phyloP scores from a whole-genome alignment of 1,284 basidiomycete genomes.

The Tremellales sp. region DNA sequence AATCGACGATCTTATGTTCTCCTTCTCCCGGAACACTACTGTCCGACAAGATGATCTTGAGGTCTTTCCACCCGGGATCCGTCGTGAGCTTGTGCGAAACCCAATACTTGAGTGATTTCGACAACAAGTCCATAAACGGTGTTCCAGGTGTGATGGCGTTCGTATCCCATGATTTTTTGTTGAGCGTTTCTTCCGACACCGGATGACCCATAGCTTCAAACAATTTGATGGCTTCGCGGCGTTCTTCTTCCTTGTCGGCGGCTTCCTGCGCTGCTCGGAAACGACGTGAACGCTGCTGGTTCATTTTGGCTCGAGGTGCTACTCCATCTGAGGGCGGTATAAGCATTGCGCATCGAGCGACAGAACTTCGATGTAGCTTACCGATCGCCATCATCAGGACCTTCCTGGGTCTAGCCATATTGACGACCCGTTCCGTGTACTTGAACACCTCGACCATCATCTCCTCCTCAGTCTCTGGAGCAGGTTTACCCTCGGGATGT shows the following conservation, averaged over 20 bases:
- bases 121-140: slow-evolving; percentile 95
- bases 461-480: slow-evolving; percentile 95
- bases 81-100: slow-evolving; percentile 90
- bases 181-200: slow-evolving; percentile 76
- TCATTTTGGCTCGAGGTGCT: slow-evolving; percentile 98
- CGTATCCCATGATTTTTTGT: slow-evolving; percentile 89
- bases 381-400: slow-evolving; percentile 98
- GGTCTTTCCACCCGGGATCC: slow-evolving; percentile 89
- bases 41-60: slow-evolving; percentile 95
- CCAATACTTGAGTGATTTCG: slow-evolving; percentile 89
- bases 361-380: slow-evolving; percentile 44
- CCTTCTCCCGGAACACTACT: slow-evolving; percentile 97
- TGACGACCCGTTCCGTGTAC: slow-evolving; percentile 95
- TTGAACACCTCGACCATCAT: slow-evolving; percentile 99
- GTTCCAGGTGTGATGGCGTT: slow-evolving; percentile 99
- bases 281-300: slow-evolving; percentile 92
- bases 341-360: background rate
- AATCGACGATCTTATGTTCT: slow-evolving; percentile 99
- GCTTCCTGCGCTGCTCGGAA: slow-evolving; percentile 95
- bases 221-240: slow-evolving; percentile 70
- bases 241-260: slow-evolving; percentile 84
- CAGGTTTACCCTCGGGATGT: slow-evolving; percentile 90
- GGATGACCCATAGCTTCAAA: slow-evolving; percentile 95
- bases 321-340: slow-evolving; percentile 69
- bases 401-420: slow-evolving; percentile 93